Percentiles rank a stretch among this genome's conserved stretches.
phyloP scores from a whole-genome alignment of 306 rosid genomes.

The Sicyos edulis region DNA sequence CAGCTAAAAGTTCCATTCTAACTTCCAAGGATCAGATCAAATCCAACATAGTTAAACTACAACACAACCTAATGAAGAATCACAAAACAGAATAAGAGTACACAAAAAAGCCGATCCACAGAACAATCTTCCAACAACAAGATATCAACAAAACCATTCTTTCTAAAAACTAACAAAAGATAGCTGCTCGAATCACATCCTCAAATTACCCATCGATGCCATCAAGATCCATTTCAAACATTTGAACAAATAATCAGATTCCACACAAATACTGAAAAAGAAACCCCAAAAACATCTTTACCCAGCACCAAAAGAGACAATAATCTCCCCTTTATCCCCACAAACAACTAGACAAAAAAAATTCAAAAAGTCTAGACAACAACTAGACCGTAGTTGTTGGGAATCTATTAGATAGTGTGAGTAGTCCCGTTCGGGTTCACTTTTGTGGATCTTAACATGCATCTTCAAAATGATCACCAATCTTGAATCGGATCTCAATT shows the following conservation, averaged over 20 bases:
- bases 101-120: conserved; percentile 2
- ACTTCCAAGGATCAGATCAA: neutral
- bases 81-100: neutral
- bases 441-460: too few species aligned
- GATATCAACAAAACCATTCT: neutral
- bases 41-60: conserved; percentile 5
- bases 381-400: too few species aligned
- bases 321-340: neutral
- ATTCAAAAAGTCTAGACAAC: neutral
- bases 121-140: neutral
- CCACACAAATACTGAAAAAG: neutral
- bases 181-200: conserved; percentile 4
- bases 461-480: too few species aligned
- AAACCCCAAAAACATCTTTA: neutral
- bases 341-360: neutral
- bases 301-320: neutral
- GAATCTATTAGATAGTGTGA: too few species aligned
- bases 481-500: too few species aligned
- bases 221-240: neutral
- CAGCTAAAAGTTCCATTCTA: conserved; percentile 9
- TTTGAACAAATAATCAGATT: neutral
- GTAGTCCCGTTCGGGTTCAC: too few species aligned
- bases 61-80: neutral
- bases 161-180: conserved; percentile 6
- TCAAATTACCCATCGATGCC: neutral